These are phyloP conservation scores for Cylindrodendrum hubeiense DNA, from an alignment of 2,329 filamentous ascomycete genomes.

Conservation along the genomic window DNA sequence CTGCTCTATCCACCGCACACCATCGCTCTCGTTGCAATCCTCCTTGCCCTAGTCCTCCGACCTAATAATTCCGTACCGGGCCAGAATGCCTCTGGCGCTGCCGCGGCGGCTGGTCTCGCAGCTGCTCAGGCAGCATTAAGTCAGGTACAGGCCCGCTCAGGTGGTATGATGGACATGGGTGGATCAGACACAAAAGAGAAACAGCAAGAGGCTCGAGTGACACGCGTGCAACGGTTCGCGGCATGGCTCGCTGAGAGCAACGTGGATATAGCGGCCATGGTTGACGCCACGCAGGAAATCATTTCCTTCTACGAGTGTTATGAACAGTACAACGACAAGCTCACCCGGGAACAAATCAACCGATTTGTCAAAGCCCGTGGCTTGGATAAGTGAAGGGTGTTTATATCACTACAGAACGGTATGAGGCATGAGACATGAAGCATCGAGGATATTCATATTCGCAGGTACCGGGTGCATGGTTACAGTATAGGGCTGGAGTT, in stretches of 20 bases:
- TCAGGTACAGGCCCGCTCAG: slow-evolving; percentile 56
- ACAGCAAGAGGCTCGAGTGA: slow-evolving; percentile 67
- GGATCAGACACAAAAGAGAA: slow-evolving; percentile 57
- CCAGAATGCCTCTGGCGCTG: slow-evolving; percentile 45
- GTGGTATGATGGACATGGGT: slow-evolving; percentile 31
- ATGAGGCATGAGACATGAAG: slow-evolving; percentile 43
- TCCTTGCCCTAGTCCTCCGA: slow-evolving; percentile 85
- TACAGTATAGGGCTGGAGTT: slow-evolving; percentile 31
- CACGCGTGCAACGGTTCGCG: slow-evolving; percentile 75
- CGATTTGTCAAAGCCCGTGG: slow-evolving; percentile 70
- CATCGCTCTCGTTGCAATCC: slow-evolving; percentile 87
- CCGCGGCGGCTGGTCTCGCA: slow-evolving; percentile 58
- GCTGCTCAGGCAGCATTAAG: slow-evolving; percentile 63
- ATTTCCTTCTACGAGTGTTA: slow-evolving; percentile 86
- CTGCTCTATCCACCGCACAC: slow-evolving; percentile 88
- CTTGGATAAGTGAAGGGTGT: slow-evolving; percentile 60
- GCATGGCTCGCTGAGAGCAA: slow-evolving; percentile 89
- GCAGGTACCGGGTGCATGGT: slow-evolving; percentile 2
- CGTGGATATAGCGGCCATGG: slow-evolving; percentile 85
- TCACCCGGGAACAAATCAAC: slow-evolving; percentile 69
- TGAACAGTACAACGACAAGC: slow-evolving; percentile 72
- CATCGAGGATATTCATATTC: slow-evolving; percentile 10
- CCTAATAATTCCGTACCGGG: slow-evolving; percentile 58
- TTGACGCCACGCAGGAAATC: slow-evolving; percentile 91
- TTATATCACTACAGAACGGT: slow-evolving; percentile 1